Conservation (phyloP, 345 rosid species). For the Arabis hirsuta region DNA sequence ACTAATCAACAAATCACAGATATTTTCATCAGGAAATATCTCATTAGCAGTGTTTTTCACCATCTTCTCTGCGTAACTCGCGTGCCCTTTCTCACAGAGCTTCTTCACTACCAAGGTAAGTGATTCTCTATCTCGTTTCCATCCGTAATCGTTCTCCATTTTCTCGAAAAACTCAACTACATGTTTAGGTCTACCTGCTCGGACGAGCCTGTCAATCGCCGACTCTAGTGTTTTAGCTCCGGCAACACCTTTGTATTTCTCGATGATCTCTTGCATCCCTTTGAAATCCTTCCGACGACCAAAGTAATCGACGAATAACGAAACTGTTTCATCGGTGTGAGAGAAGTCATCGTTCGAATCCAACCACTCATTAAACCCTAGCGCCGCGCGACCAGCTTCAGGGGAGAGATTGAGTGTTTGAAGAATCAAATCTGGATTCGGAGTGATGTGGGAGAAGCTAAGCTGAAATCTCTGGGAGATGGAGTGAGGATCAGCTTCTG, state of each 20-base stretch:
- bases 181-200: slow-evolving; percentile 79
- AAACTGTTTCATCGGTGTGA: slow-evolving; percentile 72
- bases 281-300: slow-evolving; percentile 96
- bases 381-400: slow-evolving; percentile 76
- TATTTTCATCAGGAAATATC: slow-evolving; percentile 83
- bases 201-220: slow-evolving; percentile 67
- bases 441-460: slow-evolving; percentile 74
- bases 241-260: slow-evolving; percentile 52
- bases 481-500: slow-evolving; percentile 54
- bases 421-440: slow-evolving; percentile 59
- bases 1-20: slow-evolving; percentile 79
- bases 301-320: slow-evolving; percentile 76
- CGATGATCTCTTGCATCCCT: slow-evolving; percentile 67
- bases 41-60: slow-evolving; percentile 77
- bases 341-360: slow-evolving; percentile 50
- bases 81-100: slow-evolving; percentile 71
- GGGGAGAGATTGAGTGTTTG: slow-evolving; percentile 69
- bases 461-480: slow-evolving; percentile 68
- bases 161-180: slow-evolving; percentile 70
- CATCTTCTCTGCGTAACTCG: slow-evolving; percentile 84
- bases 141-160: slow-evolving; percentile 79
- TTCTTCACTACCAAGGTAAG: slow-evolving; percentile 66
- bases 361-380: slow-evolving; percentile 81
- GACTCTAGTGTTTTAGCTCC: slow-evolving; percentile 63
- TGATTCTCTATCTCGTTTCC: slow-evolving; percentile 70